These are phyloP conservation scores for Penicillium malachiteum DNA, from an alignment of 495 filamentous ascomycete genomes.

Conservation along the genomic window DNA sequence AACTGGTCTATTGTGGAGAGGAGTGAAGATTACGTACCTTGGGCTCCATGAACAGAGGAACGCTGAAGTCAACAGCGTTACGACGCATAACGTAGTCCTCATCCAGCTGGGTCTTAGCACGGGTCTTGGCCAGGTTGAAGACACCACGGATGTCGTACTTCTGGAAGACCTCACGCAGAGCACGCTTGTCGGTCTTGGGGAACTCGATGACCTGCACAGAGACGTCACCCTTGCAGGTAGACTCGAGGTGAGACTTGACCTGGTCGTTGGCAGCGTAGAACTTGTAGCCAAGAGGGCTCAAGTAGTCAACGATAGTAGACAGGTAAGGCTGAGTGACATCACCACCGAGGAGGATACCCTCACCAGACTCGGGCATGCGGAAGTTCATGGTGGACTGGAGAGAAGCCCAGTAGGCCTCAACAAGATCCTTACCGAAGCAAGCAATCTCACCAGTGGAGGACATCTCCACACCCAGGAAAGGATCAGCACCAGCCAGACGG, in stretches of 20 bases:
- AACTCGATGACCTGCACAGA: constrained; percentile 92
- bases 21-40: constrained; percentile 62
- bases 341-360: constrained; percentile 92
- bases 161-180: constrained; percentile 91
- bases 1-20: too few species aligned
- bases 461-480: constrained; percentile 98
- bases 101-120: constrained; percentile 82
- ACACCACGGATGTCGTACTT: constrained; percentile 95
- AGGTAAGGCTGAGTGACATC: constrained; percentile 67
- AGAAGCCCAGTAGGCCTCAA: constrained; percentile 97
- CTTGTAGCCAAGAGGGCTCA: constrained; percentile 89
- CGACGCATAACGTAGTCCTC: constrained; percentile 98
- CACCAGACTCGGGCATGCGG: constrained; percentile 86
- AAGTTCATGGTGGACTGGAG: constrained; percentile 99
- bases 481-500: constrained; percentile 94
- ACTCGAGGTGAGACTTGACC: constrained; percentile 82
- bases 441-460: constrained; percentile 95
- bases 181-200: constrained; percentile 93
- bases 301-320: constrained; percentile 73
- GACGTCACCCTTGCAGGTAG: constrained; percentile 59
- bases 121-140: constrained; percentile 86
- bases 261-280: constrained; percentile 79
- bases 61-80: constrained; percentile 97
- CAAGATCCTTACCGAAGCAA: constrained; percentile 92
- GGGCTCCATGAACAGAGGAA: constrained; percentile 97